These are phyloP conservation scores for Aspergillus sp. DNA, from an alignment of 2,329 filamentous ascomycete species.

Conservation along the genomic window DNA sequence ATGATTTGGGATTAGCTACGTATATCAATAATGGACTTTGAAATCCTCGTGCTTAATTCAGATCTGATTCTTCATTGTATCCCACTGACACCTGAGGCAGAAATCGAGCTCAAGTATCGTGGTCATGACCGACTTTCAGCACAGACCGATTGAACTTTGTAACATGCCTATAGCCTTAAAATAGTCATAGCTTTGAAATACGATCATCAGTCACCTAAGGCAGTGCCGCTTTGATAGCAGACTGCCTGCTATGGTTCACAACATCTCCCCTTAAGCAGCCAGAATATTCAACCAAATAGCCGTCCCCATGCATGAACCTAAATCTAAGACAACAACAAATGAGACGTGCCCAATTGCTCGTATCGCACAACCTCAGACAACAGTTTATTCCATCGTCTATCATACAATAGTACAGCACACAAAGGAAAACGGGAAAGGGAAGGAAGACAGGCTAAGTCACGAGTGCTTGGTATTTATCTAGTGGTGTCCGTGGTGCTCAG, in stretches of 20 bases:
- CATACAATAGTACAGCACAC: constrained; percentile 46
- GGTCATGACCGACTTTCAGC: no score
- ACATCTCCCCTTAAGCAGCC: not conserved
- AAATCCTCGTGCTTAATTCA: no score
- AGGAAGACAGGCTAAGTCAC: constrained; percentile 30
- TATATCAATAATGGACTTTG: no score
- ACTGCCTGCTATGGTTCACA: not conserved
- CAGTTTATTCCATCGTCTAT: constrained; percentile 52
- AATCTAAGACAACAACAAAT: constrained; percentile 2
- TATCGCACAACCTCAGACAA: constrained; percentile 37
- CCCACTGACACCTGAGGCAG: no score
- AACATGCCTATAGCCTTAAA: no score
- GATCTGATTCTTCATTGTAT: no score
- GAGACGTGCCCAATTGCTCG: constrained; percentile 17
- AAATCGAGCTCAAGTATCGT: no score
- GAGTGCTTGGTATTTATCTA: constrained; percentile 31
- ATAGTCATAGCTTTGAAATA: not conserved
- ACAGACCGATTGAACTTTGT: no score
- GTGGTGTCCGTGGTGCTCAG: constrained; percentile 44
- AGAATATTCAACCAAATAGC: not conserved
- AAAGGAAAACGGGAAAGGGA: constrained; percentile 34
- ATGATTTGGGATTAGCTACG: no score
- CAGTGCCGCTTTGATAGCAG: not conserved
- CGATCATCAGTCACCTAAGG: not conserved
- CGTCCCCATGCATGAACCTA: not conserved